Base-by-base conservation (phyloP, 2,329 filamentous ascomycete species). In the Alternaria metachromatica region DNA sequence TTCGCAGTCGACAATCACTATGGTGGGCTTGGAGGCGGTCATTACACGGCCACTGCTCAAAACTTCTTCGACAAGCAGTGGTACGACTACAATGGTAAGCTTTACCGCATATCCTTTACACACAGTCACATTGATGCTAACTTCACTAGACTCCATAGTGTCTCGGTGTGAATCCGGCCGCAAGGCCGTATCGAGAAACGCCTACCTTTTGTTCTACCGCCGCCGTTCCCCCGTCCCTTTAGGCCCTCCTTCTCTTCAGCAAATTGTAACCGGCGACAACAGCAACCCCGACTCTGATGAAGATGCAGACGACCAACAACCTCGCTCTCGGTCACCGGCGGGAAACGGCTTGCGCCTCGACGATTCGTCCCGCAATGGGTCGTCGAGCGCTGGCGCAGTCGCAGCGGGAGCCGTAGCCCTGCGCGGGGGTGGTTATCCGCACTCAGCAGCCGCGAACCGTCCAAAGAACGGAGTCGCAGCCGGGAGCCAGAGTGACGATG, bases 1-100 rank as follows among this genome's bases (percentile, higher is more conserved):
- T 96, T 99, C 76, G 96, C 91, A 13, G 94, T 99, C 2, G 96
- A 99, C 80, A 95, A 97, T 77, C 96, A 99, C 80, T 97, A 92
- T 78, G 96, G 96, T 64, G 93, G 94, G 28, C 87, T 99, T 41
- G 94, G 94, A 63, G 96, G 96, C 45, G 96, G 96, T 1, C 96
- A 99, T 80, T 99, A 99, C 82, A 98, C 94, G 20, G 96, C 96
- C 26, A 94, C 90, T 79, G 94, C 94, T 43, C 94, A 93, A 83
- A 98, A 97, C 79, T 97, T 97, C 80, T 85, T 92, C 64, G 93
- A 97, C 74, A 87, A 87, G 61, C 86, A 92, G 79, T 99, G 96
- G 96, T 97, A 97, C 79, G 92, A 96, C 71, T 98, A 96, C 80
- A 98, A 99, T 79, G 95, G 94, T 96, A 85, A 60, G 67, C 58